Percentiles rank a stretch among this genome's conserved stretches.
These are phyloP conservation scores for Pleurotus platypus DNA, from an alignment of 768 basidiomycete species.

Conservation along the genomic window DNA sequence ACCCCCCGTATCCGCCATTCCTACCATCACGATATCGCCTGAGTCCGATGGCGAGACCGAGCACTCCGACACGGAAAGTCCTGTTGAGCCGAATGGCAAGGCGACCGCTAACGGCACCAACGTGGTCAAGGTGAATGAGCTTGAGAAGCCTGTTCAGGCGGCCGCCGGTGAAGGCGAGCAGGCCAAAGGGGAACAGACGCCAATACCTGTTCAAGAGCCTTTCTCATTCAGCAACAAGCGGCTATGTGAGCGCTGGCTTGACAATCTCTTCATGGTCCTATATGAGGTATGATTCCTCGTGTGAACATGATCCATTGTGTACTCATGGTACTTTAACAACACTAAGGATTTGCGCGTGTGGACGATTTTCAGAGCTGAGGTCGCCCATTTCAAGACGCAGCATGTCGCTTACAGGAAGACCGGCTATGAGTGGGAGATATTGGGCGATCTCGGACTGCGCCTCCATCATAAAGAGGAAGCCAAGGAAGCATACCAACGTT, in stretches of 20 bases:
- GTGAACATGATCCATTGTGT: constrained; percentile 2
- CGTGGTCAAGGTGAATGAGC: constrained; percentile 23
- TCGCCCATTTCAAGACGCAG: constrained; percentile 98
- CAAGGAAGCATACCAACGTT: constrained; percentile 95
- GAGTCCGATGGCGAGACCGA: constrained; percentile 35
- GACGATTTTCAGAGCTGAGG: constrained; percentile 98
- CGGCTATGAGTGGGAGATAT: constrained; percentile 95
- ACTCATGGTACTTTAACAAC: neutral
- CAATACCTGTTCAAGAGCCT: constrained; percentile 44
- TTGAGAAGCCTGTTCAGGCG: constrained; percentile 49
- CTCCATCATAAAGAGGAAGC: constrained; percentile 97
- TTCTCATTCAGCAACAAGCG: constrained; percentile 97
- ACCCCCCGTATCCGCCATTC: constrained; percentile 8
- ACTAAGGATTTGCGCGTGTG: constrained; percentile 89
- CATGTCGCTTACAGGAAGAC: constrained; percentile 98
- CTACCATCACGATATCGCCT: constrained; percentile 16
- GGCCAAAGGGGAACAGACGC: constrained; percentile 32
- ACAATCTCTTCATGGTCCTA: constrained; percentile 97
- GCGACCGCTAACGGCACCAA: constrained; percentile 29
- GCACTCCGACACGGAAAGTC: constrained; percentile 18
- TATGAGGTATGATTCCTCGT: constrained; percentile 70
- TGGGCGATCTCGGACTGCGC: constrained; percentile 91
- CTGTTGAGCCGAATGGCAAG: constrained; percentile 14
- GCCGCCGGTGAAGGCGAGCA: constrained; percentile 42
- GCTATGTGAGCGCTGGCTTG: constrained; percentile 95